phyloP scores from a whole-genome alignment of 768 basidiomycete species.

The Rhodotorula paludigena region DNA sequence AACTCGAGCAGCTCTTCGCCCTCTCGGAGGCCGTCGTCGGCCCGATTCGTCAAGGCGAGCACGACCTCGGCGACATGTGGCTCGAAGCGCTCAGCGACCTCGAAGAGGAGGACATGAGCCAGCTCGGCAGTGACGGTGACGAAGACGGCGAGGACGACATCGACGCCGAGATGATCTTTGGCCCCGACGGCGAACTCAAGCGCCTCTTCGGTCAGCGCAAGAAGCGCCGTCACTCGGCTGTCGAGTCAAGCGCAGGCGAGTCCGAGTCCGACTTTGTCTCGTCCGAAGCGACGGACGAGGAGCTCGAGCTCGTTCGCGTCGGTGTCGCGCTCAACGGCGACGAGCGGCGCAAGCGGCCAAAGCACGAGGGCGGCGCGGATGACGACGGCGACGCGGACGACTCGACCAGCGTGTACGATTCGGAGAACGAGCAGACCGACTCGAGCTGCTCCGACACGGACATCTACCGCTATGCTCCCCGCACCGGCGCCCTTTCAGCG shows the following conservation, averaged over 20 bases:
- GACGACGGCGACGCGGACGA: neutral
- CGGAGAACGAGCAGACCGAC: slow-evolving; percentile 35
- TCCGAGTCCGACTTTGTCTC: neutral
- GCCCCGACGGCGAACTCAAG: slow-evolving; percentile 22
- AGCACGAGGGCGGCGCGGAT: neutral
- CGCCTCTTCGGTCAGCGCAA: slow-evolving; percentile 10
- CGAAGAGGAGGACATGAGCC: slow-evolving; percentile 4
- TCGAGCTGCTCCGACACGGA: slow-evolving; percentile 37
- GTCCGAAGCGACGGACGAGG: slow-evolving; percentile 32
- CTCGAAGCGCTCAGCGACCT: slow-evolving; percentile 26
- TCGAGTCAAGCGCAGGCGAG: slow-evolving; percentile 34
- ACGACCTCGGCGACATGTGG: slow-evolving; percentile 31
- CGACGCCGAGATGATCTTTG: slow-evolving; percentile 32
- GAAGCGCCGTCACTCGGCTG: slow-evolving; percentile 1
- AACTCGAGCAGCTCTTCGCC: slow-evolving; percentile 35
- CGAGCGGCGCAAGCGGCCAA: neutral
- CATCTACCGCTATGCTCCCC: slow-evolving; percentile 33
- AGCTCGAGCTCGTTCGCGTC: slow-evolving; percentile 37
- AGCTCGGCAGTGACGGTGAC: slow-evolving; percentile 9
- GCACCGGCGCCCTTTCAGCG: slow-evolving; percentile 30
- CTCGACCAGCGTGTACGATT: neutral
- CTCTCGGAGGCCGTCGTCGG: slow-evolving; percentile 34
- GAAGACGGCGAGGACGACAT: slow-evolving; percentile 14
- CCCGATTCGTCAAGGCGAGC: slow-evolving; percentile 26
- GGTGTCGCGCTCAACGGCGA: slow-evolving; percentile 35